A percentile compares a stretch with the other conserved stretches of the same genome.
phyloP scores from a whole-genome alignment of 1,284 basidiomycete genomes.

The Ustilago shanxiensis region DNA sequence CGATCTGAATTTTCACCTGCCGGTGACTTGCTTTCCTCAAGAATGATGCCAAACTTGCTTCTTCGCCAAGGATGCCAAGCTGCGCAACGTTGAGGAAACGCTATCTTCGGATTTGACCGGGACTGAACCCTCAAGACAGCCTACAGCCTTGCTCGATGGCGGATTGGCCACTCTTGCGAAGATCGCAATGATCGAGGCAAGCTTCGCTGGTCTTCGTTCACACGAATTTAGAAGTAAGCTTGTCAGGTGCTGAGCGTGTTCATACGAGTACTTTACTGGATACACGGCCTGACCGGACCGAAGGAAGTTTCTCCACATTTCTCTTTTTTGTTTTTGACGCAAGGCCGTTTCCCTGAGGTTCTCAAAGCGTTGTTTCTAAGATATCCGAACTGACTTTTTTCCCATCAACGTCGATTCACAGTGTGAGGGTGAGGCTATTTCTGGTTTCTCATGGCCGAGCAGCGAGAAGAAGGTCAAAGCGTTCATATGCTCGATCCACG shows the following conservation, averaged over 20 bases:
- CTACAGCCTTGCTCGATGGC: neutral
- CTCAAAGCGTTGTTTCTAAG: neutral
- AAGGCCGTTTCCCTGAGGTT: neutral
- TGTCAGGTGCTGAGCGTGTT: neutral
- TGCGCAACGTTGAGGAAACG: neutral
- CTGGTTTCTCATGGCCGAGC: neutral
- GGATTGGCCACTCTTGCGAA: neutral
- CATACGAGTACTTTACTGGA: too few species aligned
- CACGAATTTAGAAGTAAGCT: neutral
- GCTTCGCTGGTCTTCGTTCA: neutral
- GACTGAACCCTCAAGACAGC: neutral
- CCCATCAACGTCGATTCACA: neutral
- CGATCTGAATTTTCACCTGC: neutral
- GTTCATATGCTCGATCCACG: neutral
- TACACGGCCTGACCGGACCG: neutral
- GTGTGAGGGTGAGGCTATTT: neutral
- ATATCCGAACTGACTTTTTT: neutral
- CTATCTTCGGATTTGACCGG: neutral
- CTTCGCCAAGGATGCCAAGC: neutral
- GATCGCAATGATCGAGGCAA: neutral
- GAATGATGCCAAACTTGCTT: slow-evolving; percentile 4
- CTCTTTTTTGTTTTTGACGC: neutral
- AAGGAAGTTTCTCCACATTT: too few species aligned
- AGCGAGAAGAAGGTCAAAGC: slow-evolving; percentile 1
- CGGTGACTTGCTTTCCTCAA: too few species aligned